Evolutionary conservation across 2,329 filamentous ascomycete species (phyloP).

Genomic region (Pseudocercospora musae): DNA sequence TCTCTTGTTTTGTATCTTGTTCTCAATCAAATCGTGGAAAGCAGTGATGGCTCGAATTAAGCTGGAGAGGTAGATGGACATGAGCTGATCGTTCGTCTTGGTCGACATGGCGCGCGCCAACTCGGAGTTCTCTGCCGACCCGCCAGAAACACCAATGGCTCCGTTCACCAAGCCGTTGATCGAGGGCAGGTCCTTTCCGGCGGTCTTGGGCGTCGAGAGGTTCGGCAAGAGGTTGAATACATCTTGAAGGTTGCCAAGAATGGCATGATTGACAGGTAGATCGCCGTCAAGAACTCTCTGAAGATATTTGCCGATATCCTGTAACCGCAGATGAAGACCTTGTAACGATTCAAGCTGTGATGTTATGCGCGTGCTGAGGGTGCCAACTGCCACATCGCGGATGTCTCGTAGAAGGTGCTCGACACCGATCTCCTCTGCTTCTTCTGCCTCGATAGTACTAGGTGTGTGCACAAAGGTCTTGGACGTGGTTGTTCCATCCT

Average conservation of each 20-base stretch:
- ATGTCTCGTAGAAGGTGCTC: conserved; percentile 98
- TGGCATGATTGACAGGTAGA: conserved; percentile 93
- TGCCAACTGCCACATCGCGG: conserved; percentile 94
- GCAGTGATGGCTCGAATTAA: conserved; percentile 96
- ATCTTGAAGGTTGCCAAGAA: conserved; percentile 96
- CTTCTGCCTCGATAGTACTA: conserved; percentile 96
- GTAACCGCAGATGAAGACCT: conserved; percentile 87
- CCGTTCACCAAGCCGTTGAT: conserved; percentile 51
- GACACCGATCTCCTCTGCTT: conserved; percentile 97
- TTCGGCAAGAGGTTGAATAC: conserved; percentile 98
- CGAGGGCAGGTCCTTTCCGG: conserved; percentile 60
- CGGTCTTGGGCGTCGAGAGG: conserved; percentile 74
- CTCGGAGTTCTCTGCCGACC: conserved; percentile 67
- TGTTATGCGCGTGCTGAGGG: conserved; percentile 91
- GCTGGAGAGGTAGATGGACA: conserved; percentile 96
- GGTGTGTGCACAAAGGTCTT: conserved; percentile 99
- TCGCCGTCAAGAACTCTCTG: conserved; percentile 93
- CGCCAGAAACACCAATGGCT: conserved; percentile 52
- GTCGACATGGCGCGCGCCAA: conserved; percentile 95
- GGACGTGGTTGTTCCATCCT: conserved; percentile 95
- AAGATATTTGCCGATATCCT: conserved; percentile 92
- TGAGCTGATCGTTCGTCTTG: conserved; percentile 98
- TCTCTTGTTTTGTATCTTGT: conserved; percentile 99
- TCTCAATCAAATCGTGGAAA: conserved; percentile 98
- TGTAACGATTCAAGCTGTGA: conserved; percentile 97